Percentiles rank a stretch among this genome's conserved stretches.
phyloP scores from a whole-genome alignment of 1,284 basidiomycete species.

The Microbotryum intermedium region DNA sequence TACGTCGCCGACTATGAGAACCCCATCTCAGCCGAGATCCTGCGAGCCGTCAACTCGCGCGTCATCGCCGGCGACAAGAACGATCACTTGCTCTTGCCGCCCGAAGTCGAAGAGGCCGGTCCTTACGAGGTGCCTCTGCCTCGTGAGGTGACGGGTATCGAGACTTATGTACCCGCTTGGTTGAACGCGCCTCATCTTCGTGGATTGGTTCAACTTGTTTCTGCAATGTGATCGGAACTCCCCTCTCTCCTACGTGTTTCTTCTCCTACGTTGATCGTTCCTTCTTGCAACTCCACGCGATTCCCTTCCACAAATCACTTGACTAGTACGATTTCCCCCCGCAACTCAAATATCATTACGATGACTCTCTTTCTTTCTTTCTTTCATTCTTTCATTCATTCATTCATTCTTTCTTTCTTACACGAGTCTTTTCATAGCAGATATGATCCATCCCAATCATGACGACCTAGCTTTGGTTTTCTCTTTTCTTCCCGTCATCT shows the following conservation, averaged over 20 bases:
- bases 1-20: conserved; percentile 98
- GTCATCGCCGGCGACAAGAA: conserved; percentile 90
- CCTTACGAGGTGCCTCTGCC: conserved; percentile 80
- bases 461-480: too few relatives aligned
- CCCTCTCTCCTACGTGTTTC: background rate
- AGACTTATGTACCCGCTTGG: conserved; percentile 76
- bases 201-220: conserved; percentile 45
- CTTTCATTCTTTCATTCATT: background rate
- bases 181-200: conserved; percentile 73
- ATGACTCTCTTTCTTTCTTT: background rate
- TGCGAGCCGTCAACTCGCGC: conserved; percentile 88
- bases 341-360: background rate
- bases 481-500: too few relatives aligned
- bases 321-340: background rate
- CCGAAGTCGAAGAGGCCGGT: conserved; percentile 90
- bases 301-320: background rate
- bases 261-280: background rate
- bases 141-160: conserved; percentile 74
- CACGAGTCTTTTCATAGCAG: too few relatives aligned
- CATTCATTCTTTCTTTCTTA: too few relatives aligned
- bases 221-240: background rate
- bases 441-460: too few relatives aligned
- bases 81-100: conserved; percentile 85
- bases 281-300: background rate
- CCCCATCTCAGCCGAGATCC: conserved; percentile 90